Base-by-base conservation (phyloP, 2,329 filamentous ascomycete genomes). In the Talaromyces sp. region DNA sequence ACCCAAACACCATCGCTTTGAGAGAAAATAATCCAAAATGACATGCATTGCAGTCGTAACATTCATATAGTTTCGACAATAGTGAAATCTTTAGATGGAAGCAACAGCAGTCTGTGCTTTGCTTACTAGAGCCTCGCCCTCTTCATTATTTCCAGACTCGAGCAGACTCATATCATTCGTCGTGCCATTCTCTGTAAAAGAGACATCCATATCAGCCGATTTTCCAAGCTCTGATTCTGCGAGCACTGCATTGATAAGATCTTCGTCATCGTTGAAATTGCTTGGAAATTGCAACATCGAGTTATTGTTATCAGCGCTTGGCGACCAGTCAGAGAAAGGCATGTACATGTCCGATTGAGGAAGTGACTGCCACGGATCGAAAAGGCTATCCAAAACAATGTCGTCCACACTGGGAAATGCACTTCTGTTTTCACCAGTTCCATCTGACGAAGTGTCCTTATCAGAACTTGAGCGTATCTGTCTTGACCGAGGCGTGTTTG, bases 221-320 rank as follows among this genome's bases (percentile, higher is more conserved):
- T 77, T 77, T 33, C 73, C 68, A n/a, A 73, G 68, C 7, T 69
- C 68, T 8, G 75, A 69, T 31, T 77, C 74, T 7, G 76, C 74
- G 39, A 79, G 69, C n/a, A 79, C 72, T 41, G 74, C 70, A 56
- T 73, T 72, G 65, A 78, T 76, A 17, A 78, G 67, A 62, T 76
- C 75, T 7, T 73, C 70, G 2, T 72, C 68, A 61, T 73, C 69
- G 45, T 72, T 47, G 62, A 49, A 65, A 39, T 67, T 27, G 31
- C 37, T 13, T 59, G 66, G 54, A 15, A 66, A 62, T 63, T 65
- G 60, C 25, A 65, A 22, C 37, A 64, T 41, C 5, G 65, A 62
- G 33, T 45, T 41, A n/a, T 22, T 54, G 22, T 56, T 61, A 35
- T 69, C 69, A 17, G 71, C 69, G 25, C 70, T 72, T n/a, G 64